These are phyloP conservation scores for Tetragonia tetragonoides DNA, from an alignment of 148 eudicot genomes.

Conservation along the genomic window DNA sequence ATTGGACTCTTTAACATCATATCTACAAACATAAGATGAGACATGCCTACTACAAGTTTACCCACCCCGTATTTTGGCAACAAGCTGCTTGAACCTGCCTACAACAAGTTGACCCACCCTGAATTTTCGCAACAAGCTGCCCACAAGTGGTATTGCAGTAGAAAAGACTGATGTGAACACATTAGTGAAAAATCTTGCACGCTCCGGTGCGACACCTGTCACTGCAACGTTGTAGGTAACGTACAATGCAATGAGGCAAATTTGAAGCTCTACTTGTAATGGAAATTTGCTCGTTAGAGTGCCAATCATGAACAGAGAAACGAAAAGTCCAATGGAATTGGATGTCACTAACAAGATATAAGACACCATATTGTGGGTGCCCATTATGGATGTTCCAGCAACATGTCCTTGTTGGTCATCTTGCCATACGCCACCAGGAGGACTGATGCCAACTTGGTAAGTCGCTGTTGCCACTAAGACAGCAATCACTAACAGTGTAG, in stretches of 20 bases:
- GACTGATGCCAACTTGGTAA: conserved; percentile 51
- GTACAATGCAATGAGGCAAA: conserved; percentile 37
- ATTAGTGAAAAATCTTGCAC: conserved; percentile 1
- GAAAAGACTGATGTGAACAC: conserved; percentile 27
- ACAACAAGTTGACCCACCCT: neutral
- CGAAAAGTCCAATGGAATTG: conserved; percentile 47
- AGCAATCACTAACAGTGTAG: conserved; percentile 45
- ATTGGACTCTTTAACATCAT: too few relatives aligned
- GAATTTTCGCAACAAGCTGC: conserved; percentile 12
- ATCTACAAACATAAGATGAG: too few relatives aligned
- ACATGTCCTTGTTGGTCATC: conserved; percentile 36
- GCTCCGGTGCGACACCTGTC: conserved; percentile 23
- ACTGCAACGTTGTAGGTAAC: conserved; percentile 36
- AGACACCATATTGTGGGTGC: conserved; percentile 3
- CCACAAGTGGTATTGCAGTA: conserved; percentile 15
- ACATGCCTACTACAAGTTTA: too few relatives aligned
- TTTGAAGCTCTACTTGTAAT: conserved; percentile 37
- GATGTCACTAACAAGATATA: conserved; percentile 34
- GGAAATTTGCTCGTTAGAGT: conserved; percentile 44
- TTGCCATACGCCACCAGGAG: conserved; percentile 65
- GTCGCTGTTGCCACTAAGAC: conserved; percentile 56
- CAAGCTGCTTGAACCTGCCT: neutral
- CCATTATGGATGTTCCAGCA: conserved; percentile 55
- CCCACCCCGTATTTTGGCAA: too few relatives aligned
- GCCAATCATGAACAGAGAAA: conserved; percentile 46